Conservation (phyloP, 345 rosid genomes). For the Eucalyptus melliodora region DNA sequence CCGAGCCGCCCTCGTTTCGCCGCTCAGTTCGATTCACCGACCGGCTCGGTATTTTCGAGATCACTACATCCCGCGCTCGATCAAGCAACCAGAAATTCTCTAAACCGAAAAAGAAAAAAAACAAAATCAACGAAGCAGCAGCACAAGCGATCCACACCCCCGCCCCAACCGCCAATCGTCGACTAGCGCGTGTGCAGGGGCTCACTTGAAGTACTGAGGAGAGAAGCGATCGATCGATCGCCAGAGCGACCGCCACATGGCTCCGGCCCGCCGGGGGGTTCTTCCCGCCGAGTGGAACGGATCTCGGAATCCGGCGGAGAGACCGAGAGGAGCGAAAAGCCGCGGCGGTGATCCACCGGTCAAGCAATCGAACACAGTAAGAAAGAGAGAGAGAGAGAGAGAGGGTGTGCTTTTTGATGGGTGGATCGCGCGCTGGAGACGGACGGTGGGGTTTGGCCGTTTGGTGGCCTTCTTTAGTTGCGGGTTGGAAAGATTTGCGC, state of each 20-base stretch:
- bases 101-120: neutral
- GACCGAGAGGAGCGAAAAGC: neutral
- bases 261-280: neutral
- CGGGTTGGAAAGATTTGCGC: neutral
- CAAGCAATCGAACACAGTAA: neutral
- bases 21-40: neutral
- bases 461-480: neutral
- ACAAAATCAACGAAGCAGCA: neutral
- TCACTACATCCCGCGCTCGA: neutral
- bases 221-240: slow-evolving; percentile 63
- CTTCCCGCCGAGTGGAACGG: neutral
- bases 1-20: neutral
- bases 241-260: slow-evolving; percentile 46
- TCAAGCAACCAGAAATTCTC: neutral
- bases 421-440: neutral
- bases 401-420: neutral
- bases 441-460: slow-evolving; percentile 9
- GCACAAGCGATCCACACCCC: neutral
- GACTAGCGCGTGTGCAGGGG: neutral
- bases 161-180: neutral
- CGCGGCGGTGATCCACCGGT: neutral
- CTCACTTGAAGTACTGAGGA: slow-evolving; percentile 45
- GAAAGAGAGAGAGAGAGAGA: neutral
- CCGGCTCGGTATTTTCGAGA: neutral
- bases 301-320: neutral